Base-by-base conservation (phyloP, 1,284 basidiomycete species). In the Fomitiporia mediterranea region DNA sequence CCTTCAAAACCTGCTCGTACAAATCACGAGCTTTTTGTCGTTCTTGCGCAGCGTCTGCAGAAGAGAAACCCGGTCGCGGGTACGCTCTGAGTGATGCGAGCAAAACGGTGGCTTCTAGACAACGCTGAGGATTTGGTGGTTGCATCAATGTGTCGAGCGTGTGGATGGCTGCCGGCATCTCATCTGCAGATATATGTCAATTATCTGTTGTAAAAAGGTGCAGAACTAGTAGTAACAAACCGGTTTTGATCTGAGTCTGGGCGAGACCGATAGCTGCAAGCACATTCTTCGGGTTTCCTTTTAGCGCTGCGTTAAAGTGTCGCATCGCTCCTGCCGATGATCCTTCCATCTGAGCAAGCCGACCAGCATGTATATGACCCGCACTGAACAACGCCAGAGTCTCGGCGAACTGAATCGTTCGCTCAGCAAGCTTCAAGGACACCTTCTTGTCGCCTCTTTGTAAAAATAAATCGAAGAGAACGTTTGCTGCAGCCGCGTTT, bases 381-480 rank as follows among this genome's bases (percentile, higher is more conserved):
- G 88, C 92, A n/a, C 80, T 86, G 46, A 89, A 78, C 50, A 88
- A 71, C 0, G 89, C 81, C 51, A 90, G 77, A 0, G 91, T 92
- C 63, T 97, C 94, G 0, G 93, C 88, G 66, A 89, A 96, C 68
- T 97, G 93, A 35, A 98, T 84, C 0, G 93, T 90, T 50, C 93
- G 82, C 67, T 98, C 95, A 3, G 93, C 93, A 15, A 97, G 76
- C 73, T 97, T 98, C 34, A 27, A 27, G 55, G 17, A 85, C 58
- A 77, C 74, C 60, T 77, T 74, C 44, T 79, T 70, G 57, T 83
- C 79, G 2, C 81, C 80, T 65, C 88, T 86, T 52, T 81, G 78
- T 39, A 91, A 70, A 63, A 91, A 84, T 13, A 91, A 67, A 60
- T 89, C 86, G 53, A 83, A 89, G 8, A 91, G 69, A 2, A 84